Evolutionary conservation across 2,329 filamentous ascomycete genomes (phyloP).

Genomic region (Beauveria pseudobassiana): DNA sequence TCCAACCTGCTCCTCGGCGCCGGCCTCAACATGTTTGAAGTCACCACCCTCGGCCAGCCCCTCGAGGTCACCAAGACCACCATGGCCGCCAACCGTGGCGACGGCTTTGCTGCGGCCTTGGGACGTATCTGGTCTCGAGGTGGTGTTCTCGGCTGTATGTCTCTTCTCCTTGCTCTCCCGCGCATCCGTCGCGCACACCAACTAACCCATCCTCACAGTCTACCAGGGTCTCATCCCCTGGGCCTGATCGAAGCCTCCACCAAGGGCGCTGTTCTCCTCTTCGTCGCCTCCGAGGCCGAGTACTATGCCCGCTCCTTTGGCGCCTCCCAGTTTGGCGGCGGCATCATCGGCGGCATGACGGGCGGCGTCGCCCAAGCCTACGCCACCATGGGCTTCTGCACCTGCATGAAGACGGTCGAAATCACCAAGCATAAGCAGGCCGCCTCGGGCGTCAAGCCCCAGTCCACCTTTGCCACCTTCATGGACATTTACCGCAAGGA

Average conservation of each 20-base stretch:
- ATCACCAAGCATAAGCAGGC: conserved; percentile 98
- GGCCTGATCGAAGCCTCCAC: conserved; percentile 99
- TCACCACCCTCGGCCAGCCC: conserved; percentile 63
- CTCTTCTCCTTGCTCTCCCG: conserved; percentile 1
- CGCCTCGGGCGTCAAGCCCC: conserved; percentile 71
- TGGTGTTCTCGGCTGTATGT: conserved; percentile 88
- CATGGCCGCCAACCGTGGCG: conserved; percentile 93
- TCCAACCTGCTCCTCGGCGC: conserved; percentile 94
- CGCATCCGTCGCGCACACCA: conserved; percentile 15
- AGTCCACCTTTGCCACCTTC: conserved; percentile 90
- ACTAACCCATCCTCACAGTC: conserved; percentile 48
- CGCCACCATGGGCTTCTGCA: conserved; percentile 99
- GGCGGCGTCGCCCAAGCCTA: conserved; percentile 97
- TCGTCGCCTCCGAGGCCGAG: conserved; percentile 97
- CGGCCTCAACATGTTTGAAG: conserved; percentile 93
- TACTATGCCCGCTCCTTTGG: conserved; percentile 82
- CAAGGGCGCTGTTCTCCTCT: conserved; percentile 97
- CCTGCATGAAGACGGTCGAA: conserved; percentile 99
- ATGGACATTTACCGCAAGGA: conserved; percentile 95
- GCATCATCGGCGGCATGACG: conserved; percentile 84
- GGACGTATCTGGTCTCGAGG: conserved; percentile 87
- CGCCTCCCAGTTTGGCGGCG: conserved; percentile 77
- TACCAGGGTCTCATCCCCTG: conserved; percentile 99
- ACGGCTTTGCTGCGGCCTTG: conserved; percentile 77
- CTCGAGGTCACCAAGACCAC: conserved; percentile 99